These are phyloP conservation scores for Petunia axillaris DNA, from an alignment of 257 asterid species.

Conservation along the genomic window DNA sequence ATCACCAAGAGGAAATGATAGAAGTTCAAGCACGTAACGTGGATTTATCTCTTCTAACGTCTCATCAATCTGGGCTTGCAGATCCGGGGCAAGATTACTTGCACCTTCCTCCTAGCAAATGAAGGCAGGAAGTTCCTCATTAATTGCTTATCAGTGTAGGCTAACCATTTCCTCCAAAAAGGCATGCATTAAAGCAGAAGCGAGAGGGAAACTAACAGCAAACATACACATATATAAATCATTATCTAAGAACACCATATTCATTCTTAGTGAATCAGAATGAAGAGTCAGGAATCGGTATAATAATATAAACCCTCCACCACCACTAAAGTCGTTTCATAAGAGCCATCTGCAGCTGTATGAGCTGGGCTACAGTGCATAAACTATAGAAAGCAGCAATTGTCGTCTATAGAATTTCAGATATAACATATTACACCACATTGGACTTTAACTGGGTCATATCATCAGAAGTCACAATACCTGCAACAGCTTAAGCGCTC, in stretches of 20 bases:
- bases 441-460: neutral
- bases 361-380: neutral
- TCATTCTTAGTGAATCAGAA: neutral
- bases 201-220: neutral
- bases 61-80: slow-evolving; percentile 95
- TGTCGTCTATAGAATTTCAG: neutral
- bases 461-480: slow-evolving; percentile 39
- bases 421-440: neutral
- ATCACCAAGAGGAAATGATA: slow-evolving; percentile 77
- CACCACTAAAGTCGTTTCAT: neutral
- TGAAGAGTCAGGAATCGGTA: neutral
- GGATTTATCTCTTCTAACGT: slow-evolving; percentile 92
- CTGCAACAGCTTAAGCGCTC: slow-evolving; percentile 89
- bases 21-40: slow-evolving; percentile 79
- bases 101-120: slow-evolving; percentile 90
- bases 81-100: slow-evolving; percentile 84
- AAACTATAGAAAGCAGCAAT: slow-evolving; percentile 12
- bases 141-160: neutral
- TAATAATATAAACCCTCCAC: neutral
- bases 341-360: neutral
- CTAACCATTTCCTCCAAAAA: neutral
- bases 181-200: neutral
- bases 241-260: neutral
- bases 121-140: slow-evolving; percentile 19
- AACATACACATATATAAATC: neutral